Base-by-base conservation (phyloP, 768 basidiomycete species). In the Pluteus cervinus region DNA sequence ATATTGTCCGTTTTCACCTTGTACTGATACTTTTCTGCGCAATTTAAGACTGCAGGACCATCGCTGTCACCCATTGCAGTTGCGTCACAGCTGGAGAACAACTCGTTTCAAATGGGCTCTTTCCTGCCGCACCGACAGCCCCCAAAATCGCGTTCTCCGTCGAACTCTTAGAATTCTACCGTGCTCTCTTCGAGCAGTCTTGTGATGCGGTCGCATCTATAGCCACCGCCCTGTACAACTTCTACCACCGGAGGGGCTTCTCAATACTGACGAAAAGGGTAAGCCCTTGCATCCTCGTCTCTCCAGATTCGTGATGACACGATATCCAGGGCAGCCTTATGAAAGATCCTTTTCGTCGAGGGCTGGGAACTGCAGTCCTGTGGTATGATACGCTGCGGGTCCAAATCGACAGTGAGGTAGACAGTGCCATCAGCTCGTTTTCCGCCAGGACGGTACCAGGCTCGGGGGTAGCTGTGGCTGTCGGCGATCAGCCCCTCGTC, bases 131-230 rank as follows among this genome's bases (percentile, higher is more conserved):
- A 10, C 34, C 34, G 14, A 36, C 34, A 14, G 34, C 34, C 6
- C n/a, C n/a, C n/a, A 22, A 16, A 8, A 36, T 36, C n/a, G 34
- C 34, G 21, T 22, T 36, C 18, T 22, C 34, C 4, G 14, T 22
- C 4, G 34, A 10, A 5, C 21, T 63, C 1, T 42, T 62, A 0
- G 43, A 55, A 1, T 58, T 62, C 29, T 63, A 61, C 28, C 44
- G 33, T 4, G 45, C 52, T 1, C 42, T 63, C 1, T 65, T 63
- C 16, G 53, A 63, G 33, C 39, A 48, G 0, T 61, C 62, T 0
- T 63, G 59, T 14, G 51, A 65, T 38, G 60, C 59, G 2, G 43
- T 61, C 22, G 49, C 51, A 24, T 57, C 43, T 4, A 10, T 55
- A 10, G 40, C 56, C 0, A 22, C 32, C 11, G 49, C 56, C 0